phyloP scores from a whole-genome alignment of 2,329 filamentous ascomycete genomes.

The Dendryphion nanum region DNA sequence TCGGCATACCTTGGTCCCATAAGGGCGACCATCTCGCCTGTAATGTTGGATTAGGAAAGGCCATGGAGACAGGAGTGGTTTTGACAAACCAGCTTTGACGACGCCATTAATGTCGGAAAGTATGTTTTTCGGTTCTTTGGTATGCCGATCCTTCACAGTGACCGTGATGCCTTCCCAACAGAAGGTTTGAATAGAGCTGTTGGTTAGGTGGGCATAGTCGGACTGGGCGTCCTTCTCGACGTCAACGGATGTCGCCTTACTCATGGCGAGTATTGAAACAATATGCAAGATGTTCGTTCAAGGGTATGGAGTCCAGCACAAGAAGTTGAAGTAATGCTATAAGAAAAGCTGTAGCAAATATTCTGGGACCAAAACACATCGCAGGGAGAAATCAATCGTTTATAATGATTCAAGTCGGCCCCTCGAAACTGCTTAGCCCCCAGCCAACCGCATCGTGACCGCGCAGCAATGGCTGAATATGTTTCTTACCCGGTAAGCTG shows the following conservation, averaged over 20 bases:
- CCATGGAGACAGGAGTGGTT: conserved; percentile 22
- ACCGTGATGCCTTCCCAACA: conserved; percentile 68
- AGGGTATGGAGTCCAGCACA: too few relatives aligned
- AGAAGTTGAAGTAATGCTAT: too few relatives aligned
- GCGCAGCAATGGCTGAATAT: too few relatives aligned
- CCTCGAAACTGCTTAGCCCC: too few relatives aligned
- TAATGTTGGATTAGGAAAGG: conserved; percentile 22
- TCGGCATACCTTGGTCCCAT: conserved; percentile 67
- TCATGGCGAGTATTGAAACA: too few relatives aligned
- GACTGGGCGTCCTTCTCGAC: conserved; percentile 46
- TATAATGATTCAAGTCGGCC: too few relatives aligned
- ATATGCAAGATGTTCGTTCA: too few relatives aligned
- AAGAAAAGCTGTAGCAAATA: too few relatives aligned
- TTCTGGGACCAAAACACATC: too few relatives aligned
- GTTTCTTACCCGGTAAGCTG: too few relatives aligned
- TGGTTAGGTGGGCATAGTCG: conserved; percentile 56
- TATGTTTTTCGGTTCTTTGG: conserved; percentile 62
- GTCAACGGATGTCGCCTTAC: conserved; percentile 36
- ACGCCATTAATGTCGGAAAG: conserved; percentile 63
- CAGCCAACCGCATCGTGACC: too few relatives aligned
- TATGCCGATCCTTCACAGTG: conserved; percentile 68
- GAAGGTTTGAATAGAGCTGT: conserved; percentile 63
- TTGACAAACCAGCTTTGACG: conserved; percentile 57
- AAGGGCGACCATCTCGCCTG: conserved; percentile 70
- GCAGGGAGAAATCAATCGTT: too few relatives aligned